Conservation (phyloP, 129 eudicot species). For the Flaveria robusta region DNA sequence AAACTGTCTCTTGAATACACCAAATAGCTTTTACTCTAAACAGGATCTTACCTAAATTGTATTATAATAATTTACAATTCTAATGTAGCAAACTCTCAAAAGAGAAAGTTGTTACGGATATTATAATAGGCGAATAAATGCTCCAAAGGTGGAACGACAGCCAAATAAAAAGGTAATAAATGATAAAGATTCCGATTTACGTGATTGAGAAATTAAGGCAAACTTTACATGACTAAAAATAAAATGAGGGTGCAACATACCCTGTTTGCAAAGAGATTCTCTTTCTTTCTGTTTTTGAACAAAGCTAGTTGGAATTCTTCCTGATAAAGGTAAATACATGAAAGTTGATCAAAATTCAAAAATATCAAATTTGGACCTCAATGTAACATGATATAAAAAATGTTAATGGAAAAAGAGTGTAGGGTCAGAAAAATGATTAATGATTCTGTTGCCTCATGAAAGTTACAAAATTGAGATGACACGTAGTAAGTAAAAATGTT, state of each 20-base stretch:
- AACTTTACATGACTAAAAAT: neutral
- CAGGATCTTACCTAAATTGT: neutral
- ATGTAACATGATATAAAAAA: neutral
- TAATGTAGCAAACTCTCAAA: neutral
- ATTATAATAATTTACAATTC: neutral
- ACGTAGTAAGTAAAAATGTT: neutral
- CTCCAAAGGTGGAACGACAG: neutral
- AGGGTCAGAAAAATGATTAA: neutral
- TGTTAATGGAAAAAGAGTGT: neutral
- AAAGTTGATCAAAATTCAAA: neutral
- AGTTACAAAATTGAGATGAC: neutral
- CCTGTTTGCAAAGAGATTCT: conserved; percentile 94
- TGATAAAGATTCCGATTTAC: neutral
- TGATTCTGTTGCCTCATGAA: neutral
- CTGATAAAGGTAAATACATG: conserved; percentile 38
- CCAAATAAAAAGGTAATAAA: neutral
- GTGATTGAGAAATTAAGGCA: neutral
- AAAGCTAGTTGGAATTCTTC: conserved; percentile 95
- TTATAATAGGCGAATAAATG: neutral
- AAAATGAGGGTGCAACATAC: conserved; percentile 44
- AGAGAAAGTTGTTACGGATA: conserved; percentile 10
- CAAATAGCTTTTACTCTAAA: conserved; percentile 11
- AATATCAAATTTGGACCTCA: conserved; percentile 6
- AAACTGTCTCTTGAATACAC: neutral
- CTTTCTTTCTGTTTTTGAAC: conserved; percentile 89